Evolutionary conservation across 495 filamentous ascomycete genomes (phyloP).

Genomic region (Sphaerosporella brunnea): DNA sequence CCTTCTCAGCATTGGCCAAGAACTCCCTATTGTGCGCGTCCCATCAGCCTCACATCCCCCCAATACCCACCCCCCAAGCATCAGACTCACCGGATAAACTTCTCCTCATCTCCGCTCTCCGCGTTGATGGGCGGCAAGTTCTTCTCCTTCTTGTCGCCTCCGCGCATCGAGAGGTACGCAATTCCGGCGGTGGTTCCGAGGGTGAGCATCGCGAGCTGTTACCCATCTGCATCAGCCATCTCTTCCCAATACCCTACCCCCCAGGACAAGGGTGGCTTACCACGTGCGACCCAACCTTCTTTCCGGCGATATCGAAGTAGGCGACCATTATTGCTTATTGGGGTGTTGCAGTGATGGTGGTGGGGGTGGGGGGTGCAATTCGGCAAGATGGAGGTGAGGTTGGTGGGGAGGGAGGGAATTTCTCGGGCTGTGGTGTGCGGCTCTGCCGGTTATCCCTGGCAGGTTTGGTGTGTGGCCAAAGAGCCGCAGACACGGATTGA

Average conservation of each 20-base stretch:
- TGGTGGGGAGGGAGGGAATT: background rate
- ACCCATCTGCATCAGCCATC: background rate
- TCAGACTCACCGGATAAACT: conserved; percentile 81
- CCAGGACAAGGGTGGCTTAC: conserved; percentile 40
- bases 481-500: no score
- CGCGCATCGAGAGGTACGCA: conserved; percentile 24
- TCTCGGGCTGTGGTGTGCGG: no score
- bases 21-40: conserved; percentile 44
- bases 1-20: conserved; percentile 50
- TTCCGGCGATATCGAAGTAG: conserved; percentile 71
- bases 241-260: no score
- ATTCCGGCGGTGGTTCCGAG: conserved; percentile 44
- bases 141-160: conserved; percentile 51
- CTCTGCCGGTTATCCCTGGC: no score
- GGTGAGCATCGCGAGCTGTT: conserved; percentile 72
- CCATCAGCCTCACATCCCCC: background rate
- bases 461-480: no score
- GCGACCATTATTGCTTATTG: conserved; percentile 58
- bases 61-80: no score
- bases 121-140: conserved; percentile 71
- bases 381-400: conserved; percentile 1
- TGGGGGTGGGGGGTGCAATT: conserved; percentile 9
- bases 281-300: conserved; percentile 80
- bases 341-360: conserved; percentile 6
- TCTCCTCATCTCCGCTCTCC: conserved; percentile 77